Base-by-base conservation (phyloP, 1,284 basidiomycete genomes). In the Leccinum pachyderme region DNA sequence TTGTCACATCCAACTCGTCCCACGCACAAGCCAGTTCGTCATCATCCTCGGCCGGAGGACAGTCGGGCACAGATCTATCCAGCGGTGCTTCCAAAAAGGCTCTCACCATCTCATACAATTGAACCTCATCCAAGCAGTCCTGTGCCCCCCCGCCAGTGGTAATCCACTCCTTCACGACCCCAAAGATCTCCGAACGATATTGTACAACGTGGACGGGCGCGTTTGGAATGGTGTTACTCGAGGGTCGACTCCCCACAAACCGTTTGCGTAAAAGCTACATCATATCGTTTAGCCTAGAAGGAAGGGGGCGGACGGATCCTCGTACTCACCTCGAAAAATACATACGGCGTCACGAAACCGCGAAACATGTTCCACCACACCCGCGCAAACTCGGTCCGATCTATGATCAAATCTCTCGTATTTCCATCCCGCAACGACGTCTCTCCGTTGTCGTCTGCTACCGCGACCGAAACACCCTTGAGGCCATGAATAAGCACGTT, bases 401-500 rank as follows among this genome's bases (percentile, higher is more conserved):
- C 89, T 9, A 92, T 78, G 24, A 81, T 73, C 32, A 92, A 73
- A 47, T 87, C 83, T 39, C 88, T 74, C 1, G 84, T 86, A 72
- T 82, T 86, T 7, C 82, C 81, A 58, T 89, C 86, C 32, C 81
- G 75, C 44, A 92, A 68, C 0, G 87, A 82, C 73, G 87, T 88
- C 66, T 91, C 88, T 0, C 90, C 90, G 61, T 89, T 91, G 66
- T 92, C 90, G 60, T 93, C 90, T 1, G 89, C 82, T 2, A 90
- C 85, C 0, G 86, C 84, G 1, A 90, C 87, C 0, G 84, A 84
- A 1, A 91, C 81, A 33, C 85, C 86, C 49, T 84, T 82, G n/a
- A 93, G 73, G 2, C 90, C 90, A 63, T 87, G 84, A 0, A 89
- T 82, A 13, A 93, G 77, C 11, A 91, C 78, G 47, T 86, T 82